These are phyloP conservation scores for Marasmius fiardii DNA, from an alignment of 1,284 basidiomycete genomes.

Conservation along the genomic window DNA sequence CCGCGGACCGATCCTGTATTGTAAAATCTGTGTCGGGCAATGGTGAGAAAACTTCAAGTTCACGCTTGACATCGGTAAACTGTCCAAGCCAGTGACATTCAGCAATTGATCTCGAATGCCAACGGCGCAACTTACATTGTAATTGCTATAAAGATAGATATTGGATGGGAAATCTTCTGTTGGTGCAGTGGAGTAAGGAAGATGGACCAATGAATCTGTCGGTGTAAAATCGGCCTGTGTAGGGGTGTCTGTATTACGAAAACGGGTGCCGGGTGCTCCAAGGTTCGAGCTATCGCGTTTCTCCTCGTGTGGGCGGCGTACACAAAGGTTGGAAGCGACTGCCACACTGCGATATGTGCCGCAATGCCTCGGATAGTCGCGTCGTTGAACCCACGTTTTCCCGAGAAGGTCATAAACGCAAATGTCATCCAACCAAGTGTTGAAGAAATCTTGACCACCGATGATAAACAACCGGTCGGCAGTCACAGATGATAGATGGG, in stretches of 20 bases:
- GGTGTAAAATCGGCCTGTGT: conserved; percentile 43
- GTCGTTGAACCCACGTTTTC: conserved; percentile 74
- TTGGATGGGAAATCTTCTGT: conserved; percentile 75
- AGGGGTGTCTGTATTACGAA: conserved; percentile 42
- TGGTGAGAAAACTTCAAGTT: conserved; percentile 84
- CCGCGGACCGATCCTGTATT: conserved; percentile 69
- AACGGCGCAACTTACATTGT: conserved; percentile 64
- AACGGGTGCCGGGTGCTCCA: conserved; percentile 56
- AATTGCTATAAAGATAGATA: conserved; percentile 83
- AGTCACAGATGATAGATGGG: conserved; percentile 84
- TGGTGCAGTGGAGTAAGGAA: conserved; percentile 70
- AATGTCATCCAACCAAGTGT: conserved; percentile 90
- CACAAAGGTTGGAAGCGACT: conserved; percentile 64
- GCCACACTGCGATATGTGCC: conserved; percentile 92
- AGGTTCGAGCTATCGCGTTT: conserved; percentile 37
- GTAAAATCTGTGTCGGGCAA: conserved; percentile 69
- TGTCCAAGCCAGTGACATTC: conserved; percentile 26
- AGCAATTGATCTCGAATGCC: conserved; percentile 1
- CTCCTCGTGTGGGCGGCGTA: conserved; percentile 68
- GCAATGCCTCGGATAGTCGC: conserved; percentile 84
- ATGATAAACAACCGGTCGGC: conserved; percentile 86
- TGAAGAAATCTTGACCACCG: conserved; percentile 89
- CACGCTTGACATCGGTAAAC: conserved; percentile 93
- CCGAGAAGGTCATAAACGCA: conserved; percentile 79
- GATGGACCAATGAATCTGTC: conserved; percentile 62